A percentile compares a stretch with the other conserved stretches of the same genome.
These are phyloP conservation scores for Hyphodiscus hymeniophilus DNA, from an alignment of 495 filamentous ascomycete species.

Conservation along the genomic window DNA sequence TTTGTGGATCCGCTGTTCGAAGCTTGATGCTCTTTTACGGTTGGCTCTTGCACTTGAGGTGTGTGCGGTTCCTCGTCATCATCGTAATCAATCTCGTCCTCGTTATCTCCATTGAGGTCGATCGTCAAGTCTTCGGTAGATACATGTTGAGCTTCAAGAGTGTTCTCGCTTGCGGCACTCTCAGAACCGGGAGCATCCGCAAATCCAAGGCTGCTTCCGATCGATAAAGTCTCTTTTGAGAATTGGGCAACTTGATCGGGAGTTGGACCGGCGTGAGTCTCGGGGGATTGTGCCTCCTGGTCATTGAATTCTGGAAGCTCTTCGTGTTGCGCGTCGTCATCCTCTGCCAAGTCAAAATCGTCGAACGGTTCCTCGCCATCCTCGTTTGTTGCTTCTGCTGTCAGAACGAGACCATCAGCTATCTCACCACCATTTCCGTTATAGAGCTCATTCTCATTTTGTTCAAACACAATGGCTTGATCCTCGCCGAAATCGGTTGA, in stretches of 20 bases:
- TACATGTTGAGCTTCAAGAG: not conserved
- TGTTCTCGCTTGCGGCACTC: constrained; percentile 1
- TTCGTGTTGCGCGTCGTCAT: not conserved
- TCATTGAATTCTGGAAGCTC: not conserved
- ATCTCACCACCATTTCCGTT: not conserved
- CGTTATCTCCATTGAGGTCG: not conserved
- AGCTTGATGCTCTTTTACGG: not conserved
- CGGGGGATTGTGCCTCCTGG: too few species aligned
- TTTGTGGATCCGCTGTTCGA: constrained; percentile 10
- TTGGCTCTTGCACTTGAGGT: not conserved
- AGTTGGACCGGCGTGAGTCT: too few species aligned
- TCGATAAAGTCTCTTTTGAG: constrained; percentile 9
- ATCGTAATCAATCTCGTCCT: constrained; percentile 26
- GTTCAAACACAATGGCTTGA: not conserved
- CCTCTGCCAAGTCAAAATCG: not conserved
- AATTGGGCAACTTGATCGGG: too few species aligned
- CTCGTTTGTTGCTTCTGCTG: not conserved
- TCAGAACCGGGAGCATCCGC: not conserved
- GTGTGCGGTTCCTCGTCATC: constrained; percentile 17
- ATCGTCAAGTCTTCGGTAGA: not conserved
- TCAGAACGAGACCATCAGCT: not conserved
- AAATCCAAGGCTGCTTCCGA: not conserved
- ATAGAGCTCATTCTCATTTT: not conserved
- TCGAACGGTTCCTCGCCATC: not conserved
- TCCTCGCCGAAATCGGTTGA: not conserved